Evolutionary conservation across 2,329 filamentous ascomycete genomes (phyloP).

Genomic region (Pseudogymnoascus sp.): DNA sequence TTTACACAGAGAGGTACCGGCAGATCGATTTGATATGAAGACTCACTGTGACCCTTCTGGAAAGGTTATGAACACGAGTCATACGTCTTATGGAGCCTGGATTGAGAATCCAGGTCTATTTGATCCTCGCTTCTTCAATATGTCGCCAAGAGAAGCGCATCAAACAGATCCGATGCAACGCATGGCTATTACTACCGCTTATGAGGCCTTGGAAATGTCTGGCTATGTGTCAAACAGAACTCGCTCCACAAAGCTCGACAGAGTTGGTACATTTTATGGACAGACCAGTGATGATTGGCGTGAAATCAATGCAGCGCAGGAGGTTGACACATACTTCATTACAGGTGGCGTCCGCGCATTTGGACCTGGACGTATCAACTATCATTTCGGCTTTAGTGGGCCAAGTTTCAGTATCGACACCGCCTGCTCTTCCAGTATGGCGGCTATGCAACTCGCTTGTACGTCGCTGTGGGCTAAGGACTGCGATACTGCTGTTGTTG

Average conservation of each 20-base stretch:
- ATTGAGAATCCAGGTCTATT: constrained; percentile 67
- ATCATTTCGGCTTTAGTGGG: constrained; percentile 37
- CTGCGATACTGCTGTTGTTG: constrained; percentile 27
- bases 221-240: constrained; percentile 52
- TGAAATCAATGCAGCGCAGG: constrained; percentile 27
- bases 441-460: constrained; percentile 29
- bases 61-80: constrained; percentile 67
- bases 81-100: constrained; percentile 69
- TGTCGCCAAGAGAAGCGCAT: constrained; percentile 73
- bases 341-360: constrained; percentile 29
- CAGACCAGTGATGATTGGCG: constrained; percentile 29
- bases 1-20: constrained; percentile 58
- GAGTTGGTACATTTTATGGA: constrained; percentile 29
- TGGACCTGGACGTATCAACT: constrained; percentile 31
- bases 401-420: constrained; percentile 36
- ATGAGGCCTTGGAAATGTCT: constrained; percentile 75
- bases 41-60: constrained; percentile 65
- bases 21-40: constrained; percentile 66
- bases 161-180: constrained; percentile 79
- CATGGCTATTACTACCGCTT: constrained; percentile 67
- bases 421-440: constrained; percentile 35
- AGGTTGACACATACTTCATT: constrained; percentile 28
- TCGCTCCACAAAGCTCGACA: constrained; percentile 35
- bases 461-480: constrained; percentile 26
- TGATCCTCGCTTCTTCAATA: constrained; percentile 80